These are phyloP conservation scores for Trichoderma hamatum DNA, from an alignment of 2,329 filamentous ascomycete genomes.

Conservation along the genomic window DNA sequence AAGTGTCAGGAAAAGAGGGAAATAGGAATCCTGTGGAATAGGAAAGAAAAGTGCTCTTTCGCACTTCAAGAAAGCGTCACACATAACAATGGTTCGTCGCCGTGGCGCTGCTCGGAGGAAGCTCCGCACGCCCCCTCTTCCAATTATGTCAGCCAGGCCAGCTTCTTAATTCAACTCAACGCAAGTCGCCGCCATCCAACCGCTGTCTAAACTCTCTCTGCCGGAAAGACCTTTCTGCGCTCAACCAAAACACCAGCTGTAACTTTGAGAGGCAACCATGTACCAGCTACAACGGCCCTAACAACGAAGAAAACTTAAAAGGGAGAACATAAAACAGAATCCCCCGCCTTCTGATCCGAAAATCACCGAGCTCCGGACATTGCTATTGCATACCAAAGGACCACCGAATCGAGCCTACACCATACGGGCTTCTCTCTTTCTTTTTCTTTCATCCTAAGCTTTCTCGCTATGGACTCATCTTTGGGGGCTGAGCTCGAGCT, in stretches of 20 bases:
- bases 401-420: not conserved
- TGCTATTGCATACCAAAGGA: not conserved
- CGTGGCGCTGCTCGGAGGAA: not conserved
- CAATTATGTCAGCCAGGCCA: slow-evolving; percentile 23
- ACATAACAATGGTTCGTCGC: not conserved
- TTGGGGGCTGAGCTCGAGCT: slow-evolving; percentile 33
- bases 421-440: not conserved
- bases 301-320: not conserved
- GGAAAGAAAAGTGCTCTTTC: not conserved
- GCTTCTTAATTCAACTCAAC: not conserved
- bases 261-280: slow-evolving; percentile 10
- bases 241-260: not conserved
- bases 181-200: slow-evolving; percentile 7
- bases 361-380: slow-evolving; percentile 25
- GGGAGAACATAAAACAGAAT: slow-evolving; percentile 10
- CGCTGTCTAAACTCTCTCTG: slow-evolving; percentile 2
- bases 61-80: not conserved
- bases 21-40: not conserved
- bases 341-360: slow-evolving; percentile 25
- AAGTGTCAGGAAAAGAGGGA: not conserved
- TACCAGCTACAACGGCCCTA: slow-evolving; percentile 1
- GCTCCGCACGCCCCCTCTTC: slow-evolving; percentile 22
- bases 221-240: not conserved
- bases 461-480: slow-evolving; percentile 35
- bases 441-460: not conserved